Evolutionary conservation across 2,329 filamentous ascomycete species (phyloP).

Genomic region (Fusarium metavorans): DNA sequence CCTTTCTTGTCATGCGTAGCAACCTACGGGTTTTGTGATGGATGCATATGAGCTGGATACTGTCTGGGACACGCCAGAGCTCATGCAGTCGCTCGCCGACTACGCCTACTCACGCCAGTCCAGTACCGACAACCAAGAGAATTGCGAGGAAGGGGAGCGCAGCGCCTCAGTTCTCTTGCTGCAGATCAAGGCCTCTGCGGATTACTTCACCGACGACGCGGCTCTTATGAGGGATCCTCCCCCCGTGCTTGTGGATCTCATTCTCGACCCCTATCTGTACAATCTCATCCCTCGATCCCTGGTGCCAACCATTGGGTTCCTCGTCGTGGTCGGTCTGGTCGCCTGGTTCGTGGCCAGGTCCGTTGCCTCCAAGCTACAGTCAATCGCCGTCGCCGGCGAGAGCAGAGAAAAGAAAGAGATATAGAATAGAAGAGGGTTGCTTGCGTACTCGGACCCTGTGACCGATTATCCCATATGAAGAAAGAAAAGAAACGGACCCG

Average conservation of each 20-base stretch:
- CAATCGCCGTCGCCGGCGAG: constrained; percentile 41
- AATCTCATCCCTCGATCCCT: constrained; percentile 86
- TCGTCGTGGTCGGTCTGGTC: constrained; percentile 69
- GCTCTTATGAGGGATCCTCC: constrained; percentile 81
- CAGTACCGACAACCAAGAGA: constrained; percentile 30
- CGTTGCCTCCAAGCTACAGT: constrained; percentile 44
- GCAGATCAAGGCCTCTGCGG: constrained; percentile 79
- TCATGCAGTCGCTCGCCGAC: constrained; percentile 73
- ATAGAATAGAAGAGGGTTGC: constrained; percentile 21
- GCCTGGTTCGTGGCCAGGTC: constrained; percentile 59
- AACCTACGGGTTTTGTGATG: constrained; percentile 85
- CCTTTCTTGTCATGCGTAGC: constrained; percentile 61
- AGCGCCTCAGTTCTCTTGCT: constrained; percentile 75
- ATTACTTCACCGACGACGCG: constrained; percentile 83
- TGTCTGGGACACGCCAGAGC: constrained; percentile 71
- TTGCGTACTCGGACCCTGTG: constrained; percentile 23
- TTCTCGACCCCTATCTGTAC: constrained; percentile 86
- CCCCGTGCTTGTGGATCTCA: constrained; percentile 81
- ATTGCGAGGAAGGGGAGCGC: constrained; percentile 23
- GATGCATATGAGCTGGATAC: constrained; percentile 71
- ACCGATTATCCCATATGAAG: constrained; percentile 25
- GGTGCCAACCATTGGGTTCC: constrained; percentile 76
- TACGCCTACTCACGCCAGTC: constrained; percentile 68
- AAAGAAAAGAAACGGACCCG: constrained; percentile 18
- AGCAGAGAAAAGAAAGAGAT: constrained; percentile 54